Evolutionary conservation across 1,284 basidiomycete genomes (phyloP).

Genomic region (Athelia sp.): DNA sequence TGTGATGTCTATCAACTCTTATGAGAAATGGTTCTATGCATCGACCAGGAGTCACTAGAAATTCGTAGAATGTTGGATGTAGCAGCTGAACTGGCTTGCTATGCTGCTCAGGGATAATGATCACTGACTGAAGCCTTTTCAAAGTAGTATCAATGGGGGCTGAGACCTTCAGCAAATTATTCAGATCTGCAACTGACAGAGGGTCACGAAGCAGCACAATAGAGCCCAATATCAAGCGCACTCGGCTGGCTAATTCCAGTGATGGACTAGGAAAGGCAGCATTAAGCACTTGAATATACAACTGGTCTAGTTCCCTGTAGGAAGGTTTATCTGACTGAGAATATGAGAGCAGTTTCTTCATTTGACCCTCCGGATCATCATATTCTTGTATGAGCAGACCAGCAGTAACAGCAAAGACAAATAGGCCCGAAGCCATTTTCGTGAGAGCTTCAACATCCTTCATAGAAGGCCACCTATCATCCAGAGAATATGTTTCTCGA

Average conservation of each 20-base stretch:
- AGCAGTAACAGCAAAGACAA: constrained; percentile 14
- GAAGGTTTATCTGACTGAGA: background rate
- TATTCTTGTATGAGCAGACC: constrained; percentile 9
- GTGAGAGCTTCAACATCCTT: constrained; percentile 3
- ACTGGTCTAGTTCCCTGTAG: background rate
- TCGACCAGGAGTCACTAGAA: constrained; percentile 8
- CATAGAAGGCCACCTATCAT: constrained; percentile 3
- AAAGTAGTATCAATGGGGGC: constrained; percentile 6
- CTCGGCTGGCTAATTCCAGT: background rate
- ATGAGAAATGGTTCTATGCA: constrained; percentile 9
- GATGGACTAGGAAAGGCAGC: background rate
- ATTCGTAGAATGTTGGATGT: constrained; percentile 18
- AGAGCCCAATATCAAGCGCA: background rate
- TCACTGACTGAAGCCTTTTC: constrained; percentile 12
- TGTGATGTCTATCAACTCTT: constrained; percentile 7
- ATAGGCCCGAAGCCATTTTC: constrained; percentile 5
- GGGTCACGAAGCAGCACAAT: background rate
- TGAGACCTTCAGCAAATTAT: background rate
- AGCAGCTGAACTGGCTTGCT: constrained; percentile 7
- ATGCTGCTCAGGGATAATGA: constrained; percentile 10
- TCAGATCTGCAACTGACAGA: background rate
- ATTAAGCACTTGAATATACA: background rate
- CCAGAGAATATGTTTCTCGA: background rate
- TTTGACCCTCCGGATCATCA: constrained; percentile 10
- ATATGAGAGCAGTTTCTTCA: background rate